Conservation (phyloP, 306 rosid species). For the Vicia villosa region DNA sequence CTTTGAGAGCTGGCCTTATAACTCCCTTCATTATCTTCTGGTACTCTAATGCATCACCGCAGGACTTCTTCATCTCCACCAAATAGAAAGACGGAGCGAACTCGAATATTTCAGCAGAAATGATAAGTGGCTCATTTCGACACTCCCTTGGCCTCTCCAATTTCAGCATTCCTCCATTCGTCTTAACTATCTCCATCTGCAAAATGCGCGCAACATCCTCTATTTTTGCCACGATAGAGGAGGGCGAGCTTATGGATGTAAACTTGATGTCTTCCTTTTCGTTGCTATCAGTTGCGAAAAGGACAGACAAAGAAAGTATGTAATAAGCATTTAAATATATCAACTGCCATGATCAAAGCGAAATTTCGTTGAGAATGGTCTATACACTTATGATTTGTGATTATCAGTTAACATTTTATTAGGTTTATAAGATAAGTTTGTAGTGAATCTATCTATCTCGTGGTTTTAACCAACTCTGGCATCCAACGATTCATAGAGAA, state of each 20-base stretch:
- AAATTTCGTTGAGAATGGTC: too few species aligned
- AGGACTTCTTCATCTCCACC: constrained; percentile 47
- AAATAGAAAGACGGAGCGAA: constrained; percentile 46
- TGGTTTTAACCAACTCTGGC: too few species aligned
- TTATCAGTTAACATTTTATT: too few species aligned
- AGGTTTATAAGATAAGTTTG: too few species aligned
- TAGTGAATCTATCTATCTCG: too few species aligned
- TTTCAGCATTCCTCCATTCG: constrained; percentile 43
- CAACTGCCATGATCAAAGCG: too few species aligned
- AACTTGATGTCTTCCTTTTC: constrained; percentile 37
- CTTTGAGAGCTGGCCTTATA: constrained; percentile 47
- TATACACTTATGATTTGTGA: too few species aligned
- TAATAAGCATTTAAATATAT: constrained; percentile 54
- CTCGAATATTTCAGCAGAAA: constrained; percentile 49
- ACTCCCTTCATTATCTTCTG: constrained; percentile 46
- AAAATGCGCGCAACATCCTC: constrained; percentile 35
- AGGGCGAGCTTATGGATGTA: constrained; percentile 44
- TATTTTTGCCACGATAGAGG: constrained; percentile 37
- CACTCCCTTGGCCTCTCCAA: constrained; percentile 39
- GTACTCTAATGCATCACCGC: constrained; percentile 46
- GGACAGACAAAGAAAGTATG: constrained; percentile 49
- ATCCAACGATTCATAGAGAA: too few species aligned
- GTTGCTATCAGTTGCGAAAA: constrained; percentile 25
- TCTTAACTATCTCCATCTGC: constrained; percentile 38
- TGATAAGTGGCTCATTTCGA: constrained; percentile 28